Evolutionary conservation across 495 filamentous ascomycete genomes (phyloP), one percentile per base, ranked within the genome.

Genomic region (Penicillium ucsense): DNA sequence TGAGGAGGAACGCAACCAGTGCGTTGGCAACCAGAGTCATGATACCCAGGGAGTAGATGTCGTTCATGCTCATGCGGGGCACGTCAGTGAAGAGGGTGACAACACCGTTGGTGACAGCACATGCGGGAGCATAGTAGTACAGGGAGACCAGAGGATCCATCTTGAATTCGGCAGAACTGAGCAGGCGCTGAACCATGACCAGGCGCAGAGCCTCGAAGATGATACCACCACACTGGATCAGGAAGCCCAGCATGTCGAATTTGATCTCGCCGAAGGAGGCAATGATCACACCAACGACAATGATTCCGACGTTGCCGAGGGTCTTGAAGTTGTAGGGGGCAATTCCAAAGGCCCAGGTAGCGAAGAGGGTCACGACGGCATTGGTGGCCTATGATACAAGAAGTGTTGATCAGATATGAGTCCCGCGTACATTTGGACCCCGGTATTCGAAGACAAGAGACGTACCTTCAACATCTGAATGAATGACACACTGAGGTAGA

Each of bases 101-200:
- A 27, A 80, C 43, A 49, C 77, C 76, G 70, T 94, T 94, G 80
- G 89, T 89, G 55, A 78, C 65, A 41, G 88, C 86, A 70, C 88
- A 94, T 49, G 88, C 84, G 6, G 88, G 88, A 6, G 88, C 88
- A 59, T 88, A 94, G 77, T 94, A 94, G 77, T 94, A 94, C 6
- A 94, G 79, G 10, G 89, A 92, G 35, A 94, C 88, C 10, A 94
- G 73, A 27, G 88, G 88, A 62, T 94, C 88, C 88, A 94, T 94
- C 80, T 92, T 94, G 81, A 83, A 92, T 70, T 92, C 88, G 41
- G 84, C 74, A 4, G 83, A 86, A 74, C 81, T 88, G 45, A 94
- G 78, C 20, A 94, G 76, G 39, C 80, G 79, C 72, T 94, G 82
- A 40, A 94, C 86, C 83, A 94, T 81, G 69, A 86, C 86, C 41